Evolutionary conservation across 2,329 filamentous ascomycete genomes (phyloP).

Genomic region (Xylaria hypoxylon): DNA sequence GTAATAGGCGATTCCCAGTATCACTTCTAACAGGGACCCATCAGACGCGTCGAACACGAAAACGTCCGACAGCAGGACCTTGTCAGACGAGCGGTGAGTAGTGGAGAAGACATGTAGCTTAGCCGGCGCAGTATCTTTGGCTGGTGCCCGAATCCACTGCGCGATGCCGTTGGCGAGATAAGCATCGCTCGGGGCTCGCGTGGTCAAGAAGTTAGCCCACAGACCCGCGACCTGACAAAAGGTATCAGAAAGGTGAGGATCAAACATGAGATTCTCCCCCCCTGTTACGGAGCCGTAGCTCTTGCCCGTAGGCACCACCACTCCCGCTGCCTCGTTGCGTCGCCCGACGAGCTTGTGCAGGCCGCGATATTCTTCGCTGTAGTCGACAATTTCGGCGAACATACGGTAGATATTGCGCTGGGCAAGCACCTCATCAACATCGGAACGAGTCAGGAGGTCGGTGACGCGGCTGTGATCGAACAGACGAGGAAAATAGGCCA

Average conservation of each 20-base stretch:
- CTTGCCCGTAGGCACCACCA: constrained; percentile 37
- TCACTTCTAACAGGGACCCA: constrained; percentile 50
- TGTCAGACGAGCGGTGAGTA: constrained; percentile 5
- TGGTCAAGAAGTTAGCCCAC: constrained; percentile 54
- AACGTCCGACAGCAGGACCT: constrained; percentile 49
- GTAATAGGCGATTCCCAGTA: constrained; percentile 52
- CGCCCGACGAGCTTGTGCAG: constrained; percentile 48
- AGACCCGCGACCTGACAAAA: constrained; percentile 55
- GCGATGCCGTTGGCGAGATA: constrained; percentile 52
- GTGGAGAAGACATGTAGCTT: neutral
- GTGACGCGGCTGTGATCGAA: neutral
- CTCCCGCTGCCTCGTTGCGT: constrained; percentile 44
- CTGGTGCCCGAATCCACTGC: constrained; percentile 52
- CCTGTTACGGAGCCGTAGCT: constrained; percentile 1
- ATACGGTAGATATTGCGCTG: constrained; percentile 54
- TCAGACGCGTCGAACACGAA: constrained; percentile 52
- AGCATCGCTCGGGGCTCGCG: constrained; percentile 46
- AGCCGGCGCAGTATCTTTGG: neutral
- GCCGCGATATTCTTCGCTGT: constrained; percentile 1
- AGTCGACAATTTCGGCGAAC: constrained; percentile 20
- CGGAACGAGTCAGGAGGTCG: neutral
- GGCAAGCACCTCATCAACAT: constrained; percentile 20
- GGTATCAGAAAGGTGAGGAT: constrained; percentile 49
- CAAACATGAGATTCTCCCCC: constrained; percentile 40
- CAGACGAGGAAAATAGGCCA: neutral